phyloP scores from a whole-genome alignment of 164 flowering plant genomes.

The Umbilicus rupestris region DNA sequence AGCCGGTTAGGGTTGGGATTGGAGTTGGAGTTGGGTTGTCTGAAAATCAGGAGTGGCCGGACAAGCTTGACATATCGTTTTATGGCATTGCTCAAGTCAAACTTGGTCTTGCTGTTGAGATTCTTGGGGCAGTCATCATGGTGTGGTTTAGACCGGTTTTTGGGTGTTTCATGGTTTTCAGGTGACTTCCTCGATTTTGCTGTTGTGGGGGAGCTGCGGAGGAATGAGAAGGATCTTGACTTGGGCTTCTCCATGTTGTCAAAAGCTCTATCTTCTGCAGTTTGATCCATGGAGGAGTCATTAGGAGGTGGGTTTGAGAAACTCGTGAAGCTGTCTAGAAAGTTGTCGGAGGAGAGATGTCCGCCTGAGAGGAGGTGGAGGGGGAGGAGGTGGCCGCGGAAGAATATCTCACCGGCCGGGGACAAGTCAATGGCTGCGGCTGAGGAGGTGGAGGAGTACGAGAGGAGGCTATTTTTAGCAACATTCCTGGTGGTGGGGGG shows the following conservation, averaged over 20 bases:
- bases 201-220: conserved; percentile 11
- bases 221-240: conserved; percentile 52
- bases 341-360: conserved; percentile 59
- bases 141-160: conserved; percentile 12
- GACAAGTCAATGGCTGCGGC: conserved; percentile 52
- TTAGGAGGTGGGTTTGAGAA: not conserved
- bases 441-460: conserved; percentile 13
- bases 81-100: conserved; percentile 39
- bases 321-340: conserved; percentile 47
- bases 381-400: conserved; percentile 88
- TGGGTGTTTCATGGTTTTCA: conserved; percentile 33
- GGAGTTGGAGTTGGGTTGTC: conserved; percentile 1
- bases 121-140: conserved; percentile 15
- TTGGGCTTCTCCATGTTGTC: conserved; percentile 18
- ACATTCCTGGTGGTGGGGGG: not conserved
- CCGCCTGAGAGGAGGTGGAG: conserved; percentile 57
- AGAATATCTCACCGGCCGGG: conserved; percentile 92
- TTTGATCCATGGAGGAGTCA: not conserved
- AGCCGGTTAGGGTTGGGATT: not conserved
- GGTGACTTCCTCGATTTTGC: conserved; percentile 15
- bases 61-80: too few relatives aligned
- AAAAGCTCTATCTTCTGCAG: not conserved
- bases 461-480: not conserved
- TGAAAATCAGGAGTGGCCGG: conserved; percentile 35
- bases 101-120: conserved; percentile 26